Base-by-base conservation (phyloP, 2,329 filamentous ascomycete genomes). In the Beauveria australis region DNA sequence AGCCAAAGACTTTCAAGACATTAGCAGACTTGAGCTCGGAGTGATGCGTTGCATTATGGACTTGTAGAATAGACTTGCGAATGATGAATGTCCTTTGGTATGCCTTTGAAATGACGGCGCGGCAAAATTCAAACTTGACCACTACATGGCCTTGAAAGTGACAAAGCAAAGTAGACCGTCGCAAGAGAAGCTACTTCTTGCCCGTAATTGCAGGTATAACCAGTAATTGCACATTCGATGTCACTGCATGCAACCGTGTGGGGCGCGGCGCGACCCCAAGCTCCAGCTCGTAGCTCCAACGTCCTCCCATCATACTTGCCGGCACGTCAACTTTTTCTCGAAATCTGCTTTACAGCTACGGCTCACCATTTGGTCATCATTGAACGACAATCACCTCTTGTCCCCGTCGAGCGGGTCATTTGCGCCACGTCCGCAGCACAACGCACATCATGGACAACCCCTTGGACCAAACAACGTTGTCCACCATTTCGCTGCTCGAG, bases 401-500 rank as follows among this genome's bases (percentile, higher is more conserved):
- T 16, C 10, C 10, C n/a, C 14, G 16, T 18, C 22, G 22, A 47
- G 9, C 44, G 26, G 18, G 22, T 18, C 22, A n/a, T 28, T 43
- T 9, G 52, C 37, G 52, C 16, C 26, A 43, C 19, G 5, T 14
- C n/a, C 24, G n/a, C 24, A 14, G 24, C 18, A 26, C 56, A 52
- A 24, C 22, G 28, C 58, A 18, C 43, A 51, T n/a, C 48, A 74
- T 74, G 71, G 68, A 71, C 46, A 68, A 66, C 63, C 71, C 74
- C 8, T 71, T 83, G 26, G 81, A 84, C 67, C 74, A 79, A 59
- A 83, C 81, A 4, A 79, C 81, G 1, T 72, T 84, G 9, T 75
- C 78, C 40, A 85, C 83, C 1, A 77, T 86, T 62, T 77, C 75
- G 47, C 75, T 85, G 28, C 77, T 87, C 41, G 82, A 85, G 67